Evolutionary conservation across 805 yeast species (phyloP), one percentile per base, ranked within the genome.

Genomic region (Clavispora phyllophila): DNA sequence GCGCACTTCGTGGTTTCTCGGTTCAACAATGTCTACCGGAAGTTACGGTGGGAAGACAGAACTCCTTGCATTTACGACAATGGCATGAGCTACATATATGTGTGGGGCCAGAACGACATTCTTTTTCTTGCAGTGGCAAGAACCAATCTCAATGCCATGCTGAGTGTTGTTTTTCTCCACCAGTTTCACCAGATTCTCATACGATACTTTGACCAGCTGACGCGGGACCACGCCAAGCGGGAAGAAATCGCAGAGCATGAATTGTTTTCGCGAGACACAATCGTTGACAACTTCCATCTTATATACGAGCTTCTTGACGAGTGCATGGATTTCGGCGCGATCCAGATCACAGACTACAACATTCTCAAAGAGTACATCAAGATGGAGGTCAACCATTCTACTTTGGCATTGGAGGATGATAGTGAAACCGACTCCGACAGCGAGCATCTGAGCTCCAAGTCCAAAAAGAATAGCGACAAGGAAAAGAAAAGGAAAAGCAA

Each of bases 231-330:
- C 14, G 27, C 22, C 7, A 33, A 9, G 31, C 19, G 33, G 9
- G 33, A 17, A 13, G 24, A 37, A 13, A 15, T 29, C 2, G 20
- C 36, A 25, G 35, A 19, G 20, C n/a, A 20, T 4, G 14, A 28
- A 7, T 3, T 8, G 18, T 39, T 49, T 15, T 33, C 50, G 12
- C 44, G 54, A 4, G 89, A 83, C 42, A 54, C 78, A 14, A 75
- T 87, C 2, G 65, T 76, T 18, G 96, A 88, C 60, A 91, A 88
- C 61, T 76, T 78, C 49, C 79, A 82, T 26, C 68, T 88, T 38
- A 76, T 88, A 7, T 84, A 83, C 61, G 96, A 89, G 58, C 65
- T 88, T n/a, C 62, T 88, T 35, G 96, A 88, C 57, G 96, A 88
- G 57, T 84, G 88, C 72, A 76, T 87, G 79, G 96, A 89, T 61